Evolutionary conservation across 1,284 basidiomycete genomes (phyloP).

Genomic region (Butyriboletus appendiculatus): DNA sequence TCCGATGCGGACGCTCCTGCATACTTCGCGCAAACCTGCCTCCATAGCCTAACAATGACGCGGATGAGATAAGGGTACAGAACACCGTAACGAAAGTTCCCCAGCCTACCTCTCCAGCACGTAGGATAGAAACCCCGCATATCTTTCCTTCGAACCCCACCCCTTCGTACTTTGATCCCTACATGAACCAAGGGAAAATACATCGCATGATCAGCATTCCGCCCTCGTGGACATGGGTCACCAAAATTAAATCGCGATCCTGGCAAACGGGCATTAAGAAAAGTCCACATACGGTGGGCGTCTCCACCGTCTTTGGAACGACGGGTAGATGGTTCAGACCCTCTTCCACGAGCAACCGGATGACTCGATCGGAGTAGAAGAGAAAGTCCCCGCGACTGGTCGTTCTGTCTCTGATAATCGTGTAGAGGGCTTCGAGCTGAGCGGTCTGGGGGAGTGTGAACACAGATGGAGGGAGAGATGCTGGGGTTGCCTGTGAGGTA

Average conservation of each 20-base stretch:
- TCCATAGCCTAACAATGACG: slow-evolving; percentile 76
- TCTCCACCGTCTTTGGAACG: slow-evolving; percentile 77
- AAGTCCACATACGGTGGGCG: slow-evolving; percentile 61
- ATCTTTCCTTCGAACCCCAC: slow-evolving; percentile 94
- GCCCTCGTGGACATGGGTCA: not conserved
- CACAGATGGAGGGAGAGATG: slow-evolving; percentile 71
- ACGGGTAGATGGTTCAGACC: slow-evolving; percentile 97
- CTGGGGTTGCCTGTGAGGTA: slow-evolving; percentile 38
- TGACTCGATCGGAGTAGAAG: slow-evolving; percentile 89
- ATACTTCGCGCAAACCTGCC: slow-evolving; percentile 90
- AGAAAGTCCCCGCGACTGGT: slow-evolving; percentile 93
- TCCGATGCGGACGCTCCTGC: slow-evolving; percentile 88
- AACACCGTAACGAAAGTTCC: not conserved
- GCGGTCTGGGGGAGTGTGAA: slow-evolving; percentile 85
- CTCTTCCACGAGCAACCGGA: slow-evolving; percentile 75
- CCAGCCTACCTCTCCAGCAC: slow-evolving; percentile 74
- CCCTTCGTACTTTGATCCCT: slow-evolving; percentile 84
- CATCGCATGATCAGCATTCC: not conserved
- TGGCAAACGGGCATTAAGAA: not conserved
- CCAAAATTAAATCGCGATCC: not conserved
- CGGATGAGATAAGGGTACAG: not conserved
- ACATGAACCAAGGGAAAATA: slow-evolving; percentile 1
- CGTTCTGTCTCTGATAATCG: slow-evolving; percentile 89
- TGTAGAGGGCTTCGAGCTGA: slow-evolving; percentile 94
- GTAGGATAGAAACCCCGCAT: slow-evolving; percentile 91